Base-by-base conservation (phyloP, 192 early-diverging fungal species). In the Entomortierella beljakovae region DNA sequence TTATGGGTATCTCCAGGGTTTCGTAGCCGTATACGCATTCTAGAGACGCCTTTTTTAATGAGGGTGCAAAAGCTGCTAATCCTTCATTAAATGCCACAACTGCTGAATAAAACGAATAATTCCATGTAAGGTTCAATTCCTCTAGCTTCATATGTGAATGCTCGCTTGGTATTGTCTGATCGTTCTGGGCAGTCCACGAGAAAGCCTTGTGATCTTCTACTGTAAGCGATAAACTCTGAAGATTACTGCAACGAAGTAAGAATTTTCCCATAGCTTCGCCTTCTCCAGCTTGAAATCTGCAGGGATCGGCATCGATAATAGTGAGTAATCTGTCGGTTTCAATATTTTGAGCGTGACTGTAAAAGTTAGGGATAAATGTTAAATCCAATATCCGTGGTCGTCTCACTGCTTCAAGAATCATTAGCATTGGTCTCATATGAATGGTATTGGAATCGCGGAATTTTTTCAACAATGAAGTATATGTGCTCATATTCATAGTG, bases 231-330 rank as follows among this genome's bases (percentile, higher is more conserved):
- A 71, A 16, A 6, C n/a, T 15, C 7, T 29, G 29, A 29, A 71
- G 32, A 29, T 29, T 26, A 35, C 35, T 18, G 38, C 60, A 71
- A 26, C 61, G 29, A 5, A 26, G 33, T 3, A 71, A 22, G 50
- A 71, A 71, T 20, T 20, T 43, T 33, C 56, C 60, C 60, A 53
- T 63, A 0, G n/a, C 51, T 10, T 32, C 32, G 6, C 60, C 38
- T 18, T 71, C 69, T 0, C 53, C 69, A 5, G 32, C 8, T 1
- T 63, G 42, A 7, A 46, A 53, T 16, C 69, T 50, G n/a, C 46
- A 40, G 4, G 6, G 2, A 6, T 28, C 22, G 13, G 5, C 18
- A 18, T 53, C 51, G 13, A 2, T 26, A 53, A 53, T 28, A 2
- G 3, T 25, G 9, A 2, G 9, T 8, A 53, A 18, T 4, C 18